A percentile compares a stretch with the other conserved stretches of the same genome.
phyloP scores from a whole-genome alignment of 192 early-diverging fungal genomes.

The Linnemannia hyalina region DNA sequence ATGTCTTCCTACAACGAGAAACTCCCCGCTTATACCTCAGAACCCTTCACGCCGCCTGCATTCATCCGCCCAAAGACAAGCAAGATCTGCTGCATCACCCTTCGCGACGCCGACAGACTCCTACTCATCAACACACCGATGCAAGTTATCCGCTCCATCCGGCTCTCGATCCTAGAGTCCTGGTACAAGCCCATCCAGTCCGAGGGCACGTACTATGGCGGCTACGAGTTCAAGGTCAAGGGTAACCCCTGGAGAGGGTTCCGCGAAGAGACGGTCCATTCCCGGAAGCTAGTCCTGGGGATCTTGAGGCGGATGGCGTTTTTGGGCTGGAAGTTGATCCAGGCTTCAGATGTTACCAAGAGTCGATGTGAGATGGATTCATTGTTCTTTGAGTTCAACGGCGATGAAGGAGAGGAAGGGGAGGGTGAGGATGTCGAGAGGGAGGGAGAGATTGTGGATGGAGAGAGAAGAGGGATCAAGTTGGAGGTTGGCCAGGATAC shows the following conservation, averaged over 20 bases:
- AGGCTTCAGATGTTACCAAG: slow-evolving; percentile 11
- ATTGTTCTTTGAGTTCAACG: slow-evolving; percentile 1
- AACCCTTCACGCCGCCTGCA: neutral
- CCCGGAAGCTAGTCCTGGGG: slow-evolving; percentile 1
- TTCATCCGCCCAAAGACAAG: neutral
- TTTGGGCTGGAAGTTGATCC: slow-evolving; percentile 15
- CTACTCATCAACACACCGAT: slow-evolving; percentile 3
- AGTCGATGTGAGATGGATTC: slow-evolving; percentile 5
- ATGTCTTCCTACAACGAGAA: neutral
- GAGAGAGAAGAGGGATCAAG: neutral
- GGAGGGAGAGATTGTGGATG: neutral
- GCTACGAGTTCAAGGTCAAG: slow-evolving; percentile 19
- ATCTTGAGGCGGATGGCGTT: slow-evolving; percentile 7
- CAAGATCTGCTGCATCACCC: slow-evolving; percentile 5
- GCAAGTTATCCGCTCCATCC: neutral
- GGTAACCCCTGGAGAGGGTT: slow-evolving; percentile 11
- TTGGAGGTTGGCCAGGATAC: neutral
- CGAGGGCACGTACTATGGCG: neutral
- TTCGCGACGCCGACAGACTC: slow-evolving; percentile 7
- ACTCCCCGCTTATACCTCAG: neutral
- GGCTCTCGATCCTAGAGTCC: neutral
- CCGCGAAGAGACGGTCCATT: slow-evolving; percentile 6
- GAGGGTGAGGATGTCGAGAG: neutral
- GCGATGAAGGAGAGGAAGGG: neutral
- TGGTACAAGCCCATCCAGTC: slow-evolving; percentile 21